A percentile compares a stretch with the other conserved stretches of the same genome.
phyloP scores from a whole-genome alignment of 345 rosid genomes.

The Brassica carinata region DNA sequence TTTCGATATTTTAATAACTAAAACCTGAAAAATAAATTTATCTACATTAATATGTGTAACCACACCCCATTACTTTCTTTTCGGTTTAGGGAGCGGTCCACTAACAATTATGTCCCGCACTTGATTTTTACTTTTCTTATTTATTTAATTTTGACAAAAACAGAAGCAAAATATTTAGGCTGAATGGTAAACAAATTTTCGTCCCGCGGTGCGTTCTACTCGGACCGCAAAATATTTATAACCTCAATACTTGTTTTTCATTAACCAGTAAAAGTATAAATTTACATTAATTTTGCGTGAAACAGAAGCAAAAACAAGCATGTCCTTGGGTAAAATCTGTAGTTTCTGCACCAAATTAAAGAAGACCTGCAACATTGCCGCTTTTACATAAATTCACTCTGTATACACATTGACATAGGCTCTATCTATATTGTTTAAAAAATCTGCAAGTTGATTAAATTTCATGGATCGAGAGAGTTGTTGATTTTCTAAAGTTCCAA shows the following conservation, averaged over 20 bases:
- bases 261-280: not conserved
- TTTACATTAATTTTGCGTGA: constrained; percentile 31
- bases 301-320: constrained; percentile 29
- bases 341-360: constrained; percentile 41
- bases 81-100: too few species aligned
- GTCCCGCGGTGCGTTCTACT: too few species aligned
- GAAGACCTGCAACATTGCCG: constrained; percentile 41
- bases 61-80: too few species aligned
- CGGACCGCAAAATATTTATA: too few species aligned
- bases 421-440: constrained; percentile 2
- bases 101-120: too few species aligned
- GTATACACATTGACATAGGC: not conserved
- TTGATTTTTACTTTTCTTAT: too few species aligned
- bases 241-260: not conserved
- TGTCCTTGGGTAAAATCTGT: constrained; percentile 44
- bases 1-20: too few species aligned
- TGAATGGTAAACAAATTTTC: too few species aligned
- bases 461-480: not conserved
- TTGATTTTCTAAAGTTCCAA: constrained; percentile 5
- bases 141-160: too few species aligned
- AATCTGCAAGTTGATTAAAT: constrained; percentile 11
- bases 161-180: too few species aligned
- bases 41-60: too few species aligned
- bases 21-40: too few species aligned
- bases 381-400: constrained; percentile 33